Percentiles rank a stretch among this genome's conserved stretches.
These are phyloP conservation scores for Verbena officinalis DNA, from an alignment of 257 asterid species.

Conservation along the genomic window DNA sequence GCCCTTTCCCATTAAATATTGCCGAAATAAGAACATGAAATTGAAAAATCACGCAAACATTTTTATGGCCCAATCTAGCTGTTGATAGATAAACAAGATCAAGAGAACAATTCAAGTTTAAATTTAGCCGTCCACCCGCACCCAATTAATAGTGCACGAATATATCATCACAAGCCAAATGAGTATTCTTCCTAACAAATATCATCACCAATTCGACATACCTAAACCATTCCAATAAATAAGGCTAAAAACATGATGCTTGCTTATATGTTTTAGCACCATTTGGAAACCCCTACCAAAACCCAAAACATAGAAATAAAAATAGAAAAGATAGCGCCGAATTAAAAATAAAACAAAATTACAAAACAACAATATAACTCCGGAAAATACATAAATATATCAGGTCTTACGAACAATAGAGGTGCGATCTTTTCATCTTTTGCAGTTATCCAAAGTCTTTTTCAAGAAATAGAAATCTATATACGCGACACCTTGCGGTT, in stretches of 20 bases:
- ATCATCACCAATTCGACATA: neutral
- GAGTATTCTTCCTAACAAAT: neutral
- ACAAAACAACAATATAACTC: too few relatives aligned
- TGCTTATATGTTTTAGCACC: neutral
- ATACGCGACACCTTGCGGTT: neutral
- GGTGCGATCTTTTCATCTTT: neutral
- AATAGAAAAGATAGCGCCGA: neutral
- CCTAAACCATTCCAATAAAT: neutral
- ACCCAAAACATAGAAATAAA: neutral
- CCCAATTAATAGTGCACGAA: conserved; percentile 4
- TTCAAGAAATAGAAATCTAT: neutral
- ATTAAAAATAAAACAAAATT: too few relatives aligned
- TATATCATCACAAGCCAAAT: neutral
- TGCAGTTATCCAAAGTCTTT: too few relatives aligned
- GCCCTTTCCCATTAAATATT: conserved; percentile 18
- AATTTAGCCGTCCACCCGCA: too few relatives aligned
- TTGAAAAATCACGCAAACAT: neutral
- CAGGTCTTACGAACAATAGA: neutral
- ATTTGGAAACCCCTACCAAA: neutral
- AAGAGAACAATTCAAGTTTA: neutral
- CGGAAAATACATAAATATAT: neutral
- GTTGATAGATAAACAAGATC: neutral
- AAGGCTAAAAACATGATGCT: neutral
- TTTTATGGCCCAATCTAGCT: neutral
- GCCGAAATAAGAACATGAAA: conserved; percentile 3